Percentiles rank a stretch among this genome's conserved stretches.
These are phyloP conservation scores for Cordyceps farinosa DNA, from an alignment of 2,329 filamentous ascomycete species.

Conservation along the genomic window DNA sequence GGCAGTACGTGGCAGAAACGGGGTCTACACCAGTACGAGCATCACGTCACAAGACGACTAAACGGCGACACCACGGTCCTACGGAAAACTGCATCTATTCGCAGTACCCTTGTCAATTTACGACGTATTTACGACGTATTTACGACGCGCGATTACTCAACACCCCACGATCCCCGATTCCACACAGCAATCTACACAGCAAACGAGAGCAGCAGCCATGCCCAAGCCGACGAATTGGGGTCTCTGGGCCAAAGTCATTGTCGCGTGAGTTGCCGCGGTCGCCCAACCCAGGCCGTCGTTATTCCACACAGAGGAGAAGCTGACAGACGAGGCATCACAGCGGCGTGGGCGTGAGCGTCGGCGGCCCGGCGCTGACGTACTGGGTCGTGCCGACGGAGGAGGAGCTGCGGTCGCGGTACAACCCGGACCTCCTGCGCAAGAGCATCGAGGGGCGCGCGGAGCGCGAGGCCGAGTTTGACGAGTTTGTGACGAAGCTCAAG, in stretches of 20 bases:
- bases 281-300: no score
- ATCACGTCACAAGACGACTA: conserved; percentile 4
- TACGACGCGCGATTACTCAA: background rate
- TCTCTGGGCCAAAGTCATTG: conserved; percentile 66
- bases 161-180: background rate
- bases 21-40: background rate
- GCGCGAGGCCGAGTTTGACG: conserved; percentile 80
- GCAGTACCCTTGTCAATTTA: no score
- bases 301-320: background rate
- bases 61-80: background rate
- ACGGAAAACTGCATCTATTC: background rate
- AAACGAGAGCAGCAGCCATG: conserved; percentile 38
- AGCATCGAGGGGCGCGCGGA: conserved; percentile 75
- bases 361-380: conserved; percentile 79
- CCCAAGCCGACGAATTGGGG: conserved; percentile 46
- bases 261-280: conserved; percentile 51
- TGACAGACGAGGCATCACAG: conserved; percentile 44
- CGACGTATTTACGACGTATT: background rate
- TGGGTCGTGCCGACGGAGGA: conserved; percentile 83
- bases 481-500: conserved; percentile 81
- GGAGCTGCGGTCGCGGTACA: conserved; percentile 88
- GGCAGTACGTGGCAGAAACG: background rate
- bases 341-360: conserved; percentile 67
- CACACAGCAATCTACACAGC: background rate
- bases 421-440: conserved; percentile 86